Conservation (phyloP, 176 grass and related monocot genomes). For the maize (Zea mays) region Zm-B73-REFERENCE-NAM-5.0 NC_050097.1:41031001-41031500, state of each 20-base stretch:
- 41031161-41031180: slow-evolving; percentile 26
- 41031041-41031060: slow-evolving; percentile 35
- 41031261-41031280: neutral
- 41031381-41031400: neutral
- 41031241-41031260: neutral
- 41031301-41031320: neutral
- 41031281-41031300: neutral
- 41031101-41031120: slow-evolving; percentile 16
- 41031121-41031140: neutral
- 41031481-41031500: neutral
- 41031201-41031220: neutral
- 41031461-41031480: neutral
- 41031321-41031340: no score
- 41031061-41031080: slow-evolving; percentile 7
- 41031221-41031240: neutral
- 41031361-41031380: neutral
- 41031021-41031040: slow-evolving; percentile 29
- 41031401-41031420: neutral
- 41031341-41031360: neutral
- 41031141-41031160: neutral
- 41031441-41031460: neutral
- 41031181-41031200: slow-evolving; percentile 1
- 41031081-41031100: slow-evolving; percentile 18
- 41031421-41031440: neutral
- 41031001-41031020: slow-evolving; percentile 7